These are phyloP conservation scores for Fusarium sp. DNA, from an alignment of 2,329 filamentous ascomycete species.

Conservation along the genomic window DNA sequence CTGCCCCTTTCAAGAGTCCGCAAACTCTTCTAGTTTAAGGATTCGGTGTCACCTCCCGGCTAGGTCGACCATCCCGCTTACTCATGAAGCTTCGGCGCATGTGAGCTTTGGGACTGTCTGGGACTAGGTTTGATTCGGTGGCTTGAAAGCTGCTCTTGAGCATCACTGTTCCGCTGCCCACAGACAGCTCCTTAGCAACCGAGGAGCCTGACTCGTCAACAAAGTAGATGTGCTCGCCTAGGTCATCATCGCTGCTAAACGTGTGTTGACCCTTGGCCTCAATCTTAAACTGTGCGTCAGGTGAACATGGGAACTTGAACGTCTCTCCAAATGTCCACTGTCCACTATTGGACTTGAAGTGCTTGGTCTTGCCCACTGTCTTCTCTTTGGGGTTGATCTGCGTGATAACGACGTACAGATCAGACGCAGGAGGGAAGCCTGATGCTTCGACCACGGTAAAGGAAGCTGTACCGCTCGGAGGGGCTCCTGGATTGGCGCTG, in stretches of 20 bases:
- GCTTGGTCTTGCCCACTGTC: conserved; percentile 90
- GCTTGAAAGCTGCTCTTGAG: conserved; percentile 78
- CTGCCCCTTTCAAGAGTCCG: background rate
- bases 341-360: conserved; percentile 78
- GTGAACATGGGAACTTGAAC: conserved; percentile 80
- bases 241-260: conserved; percentile 83
- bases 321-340: conserved; percentile 78
- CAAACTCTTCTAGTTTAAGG: conserved; percentile 32
- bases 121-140: conserved; percentile 57
- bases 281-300: conserved; percentile 88
- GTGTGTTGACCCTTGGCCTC: conserved; percentile 86
- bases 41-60: conserved; percentile 59
- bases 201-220: conserved; percentile 81
- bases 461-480: conserved; percentile 78
- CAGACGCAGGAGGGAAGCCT: conserved; percentile 79
- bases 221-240: conserved; percentile 90
- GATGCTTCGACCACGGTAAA: conserved; percentile 84
- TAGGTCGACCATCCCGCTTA: conserved; percentile 59
- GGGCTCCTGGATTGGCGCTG: conserved; percentile 69
- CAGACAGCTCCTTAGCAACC: conserved; percentile 77
- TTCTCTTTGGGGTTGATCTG: conserved; percentile 77
- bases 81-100: conserved; percentile 66
- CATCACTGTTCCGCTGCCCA: conserved; percentile 78
- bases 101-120: conserved; percentile 60
- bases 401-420: conserved; percentile 81